Conservation (phyloP, 2,329 filamentous ascomycete genomes). For the Tolypocladium ovalisporum region DNA sequence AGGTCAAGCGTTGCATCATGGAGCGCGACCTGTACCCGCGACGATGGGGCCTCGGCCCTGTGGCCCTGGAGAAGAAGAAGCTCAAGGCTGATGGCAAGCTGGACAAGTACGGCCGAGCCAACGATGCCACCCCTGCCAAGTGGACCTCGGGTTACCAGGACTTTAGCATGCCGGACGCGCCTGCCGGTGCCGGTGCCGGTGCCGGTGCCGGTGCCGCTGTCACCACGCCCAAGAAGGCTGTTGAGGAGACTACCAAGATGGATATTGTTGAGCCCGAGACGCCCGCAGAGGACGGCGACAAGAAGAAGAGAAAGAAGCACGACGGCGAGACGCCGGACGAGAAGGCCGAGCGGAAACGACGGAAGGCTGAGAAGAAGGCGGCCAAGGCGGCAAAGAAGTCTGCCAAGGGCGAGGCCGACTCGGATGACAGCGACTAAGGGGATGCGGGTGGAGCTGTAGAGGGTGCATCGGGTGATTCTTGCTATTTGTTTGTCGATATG, state of each 20-base stretch:
- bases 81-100: conserved; percentile 96
- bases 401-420: conserved; percentile 37
- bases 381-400: conserved; percentile 46
- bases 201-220: conserved; percentile 33
- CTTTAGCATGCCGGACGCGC: conserved; percentile 51
- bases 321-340: conserved; percentile 65
- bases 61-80: conserved; percentile 98
- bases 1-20: conserved; percentile 99
- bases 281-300: conserved; percentile 41
- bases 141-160: conserved; percentile 94
- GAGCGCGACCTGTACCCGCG: conserved; percentile 95
- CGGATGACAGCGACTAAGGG: conserved; percentile 21
- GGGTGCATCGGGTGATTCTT: conserved; percentile 2
- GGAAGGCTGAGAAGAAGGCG: conserved; percentile 50
- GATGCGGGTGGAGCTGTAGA: not conserved
- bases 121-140: conserved; percentile 85
- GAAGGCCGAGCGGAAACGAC: conserved; percentile 49
- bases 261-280: conserved; percentile 23
- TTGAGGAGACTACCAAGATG: conserved; percentile 26
- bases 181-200: conserved; percentile 30
- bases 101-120: conserved; percentile 90
- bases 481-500: conserved; percentile 6
- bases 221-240: conserved; percentile 23
- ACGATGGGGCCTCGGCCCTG: conserved; percentile 90
- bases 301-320: conserved; percentile 69